A percentile compares a stretch with the other conserved stretches of the same genome.
Conservation (phyloP, 2,329 filamentous ascomycete genomes). For the Nemania abortiva region DNA sequence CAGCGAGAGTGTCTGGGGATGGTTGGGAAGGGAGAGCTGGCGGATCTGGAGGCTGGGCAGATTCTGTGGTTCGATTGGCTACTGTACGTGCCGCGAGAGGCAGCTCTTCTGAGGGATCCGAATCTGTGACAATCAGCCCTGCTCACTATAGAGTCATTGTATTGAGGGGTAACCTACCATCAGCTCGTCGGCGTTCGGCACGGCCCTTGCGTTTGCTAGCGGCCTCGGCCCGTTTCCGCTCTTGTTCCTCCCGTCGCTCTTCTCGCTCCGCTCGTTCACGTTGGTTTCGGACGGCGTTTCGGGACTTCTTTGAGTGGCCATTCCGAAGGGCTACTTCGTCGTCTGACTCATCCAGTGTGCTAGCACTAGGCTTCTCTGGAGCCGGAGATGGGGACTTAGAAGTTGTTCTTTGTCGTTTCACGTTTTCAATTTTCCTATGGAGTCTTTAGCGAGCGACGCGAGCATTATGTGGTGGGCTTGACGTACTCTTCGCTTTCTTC, state of each 20-base stretch:
- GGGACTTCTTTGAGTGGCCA: constrained; percentile 69
- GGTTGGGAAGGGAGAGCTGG: constrained; percentile 60
- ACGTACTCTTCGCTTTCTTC: constrained; percentile 96
- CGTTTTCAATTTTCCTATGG: constrained; percentile 73
- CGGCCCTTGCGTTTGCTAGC: constrained; percentile 84
- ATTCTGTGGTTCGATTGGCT: constrained; percentile 51
- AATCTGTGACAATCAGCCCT: constrained; percentile 66
- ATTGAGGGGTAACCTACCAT: constrained; percentile 67
- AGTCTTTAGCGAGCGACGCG: constrained; percentile 44
- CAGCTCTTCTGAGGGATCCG: constrained; percentile 77
- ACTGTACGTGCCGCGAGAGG: constrained; percentile 61
- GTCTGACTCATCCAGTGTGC: constrained; percentile 73
- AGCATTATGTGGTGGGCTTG: constrained; percentile 24
- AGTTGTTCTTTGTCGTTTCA: constrained; percentile 86
- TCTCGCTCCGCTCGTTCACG: constrained; percentile 75
- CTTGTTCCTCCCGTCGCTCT: constrained; percentile 81
- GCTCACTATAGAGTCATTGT: constrained; percentile 42
- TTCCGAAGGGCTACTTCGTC: constrained; percentile 75
- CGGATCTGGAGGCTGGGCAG: constrained; percentile 55
- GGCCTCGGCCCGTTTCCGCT: constrained; percentile 78
- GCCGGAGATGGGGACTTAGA: constrained; percentile 77
- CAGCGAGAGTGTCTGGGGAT: constrained; percentile 62
- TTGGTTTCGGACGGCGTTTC: constrained; percentile 69
- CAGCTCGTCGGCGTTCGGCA: constrained; percentile 81
- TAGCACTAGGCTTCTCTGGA: constrained; percentile 61